Evolutionary conservation across 306 rosid species (phyloP), one percentile per base, ranked within the genome.

Genomic region (Delonix regia): DNA sequence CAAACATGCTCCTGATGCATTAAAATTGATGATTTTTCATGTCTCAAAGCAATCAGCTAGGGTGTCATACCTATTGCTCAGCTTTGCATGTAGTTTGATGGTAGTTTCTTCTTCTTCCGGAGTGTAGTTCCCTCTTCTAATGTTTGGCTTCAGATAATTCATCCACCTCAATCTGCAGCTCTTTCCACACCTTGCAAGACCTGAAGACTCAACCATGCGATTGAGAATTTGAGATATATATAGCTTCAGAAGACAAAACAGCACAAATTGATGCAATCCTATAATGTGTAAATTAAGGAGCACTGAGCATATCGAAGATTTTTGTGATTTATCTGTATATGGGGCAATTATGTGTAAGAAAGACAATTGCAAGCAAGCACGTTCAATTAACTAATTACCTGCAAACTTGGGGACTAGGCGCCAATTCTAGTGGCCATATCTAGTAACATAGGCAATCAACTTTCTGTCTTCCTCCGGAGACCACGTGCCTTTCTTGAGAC

Each of bases 21-120:
- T n/a, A n/a, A n/a, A n/a, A n/a, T n/a, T n/a, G n/a, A n/a, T 48
- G 53, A 48, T 16, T 48, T 48, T 15, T 16, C 19, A 48, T 48
- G 53, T 4, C n/a, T n/a, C n/a, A n/a, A n/a, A n/a, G n/a, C n/a
- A n/a, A 48, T 48, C 16, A 48, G 53, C 6, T 48, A 21, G 19
- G 5, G 64, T 24, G 36, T 15, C 21, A 27, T 60, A 60, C 66
- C 66, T 60, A 60, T 60, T 60, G 13, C 66, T 41, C 16, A 60
- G 39, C 66, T 60, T 27, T 1, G 33, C 66, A 9, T 60, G 66
- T 1, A 60, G 9, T 60, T 28, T 28, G 66, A 60, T 13, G 15
- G 28, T 60, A 14, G 14, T 72, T 27, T 88, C 92, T 75, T 88
- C 90, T 62, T 88, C 92, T 0, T 51, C 7, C 5, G 22, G 56